Base-by-base conservation (phyloP, 306 rosid genomes). In the Cucumis melo region DNA sequence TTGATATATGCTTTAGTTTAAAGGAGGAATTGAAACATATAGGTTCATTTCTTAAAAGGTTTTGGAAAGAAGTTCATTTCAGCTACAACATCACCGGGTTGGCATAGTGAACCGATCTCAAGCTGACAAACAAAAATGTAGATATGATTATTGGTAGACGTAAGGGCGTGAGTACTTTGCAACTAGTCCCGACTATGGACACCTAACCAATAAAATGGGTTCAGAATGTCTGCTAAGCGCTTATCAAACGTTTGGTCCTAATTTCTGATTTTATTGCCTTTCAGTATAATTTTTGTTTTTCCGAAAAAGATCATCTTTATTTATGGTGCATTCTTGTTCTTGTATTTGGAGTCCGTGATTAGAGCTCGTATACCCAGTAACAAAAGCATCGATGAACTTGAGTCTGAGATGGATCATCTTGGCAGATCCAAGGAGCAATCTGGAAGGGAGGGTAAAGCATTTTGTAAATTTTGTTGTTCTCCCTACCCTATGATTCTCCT, bases 31-130 rank as follows among this genome's bases (percentile, higher is more conserved):
- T 71, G 14, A 46, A 71, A 8, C 17, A 42, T 71, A 71, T 48
- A 44, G 0, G 8, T 14, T 8, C 6, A 2, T 32, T 64, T 19
- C 42, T 65, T 42, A 10, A 64, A 32, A 94, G 99, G 99, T 94
- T 77, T 86, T 94, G 70, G 99, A 92, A 88, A 97, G 99, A 80
- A 92, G 90, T 85, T 85, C 99, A 71, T 94, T 92, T 67, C 89
- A 96, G 57, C 80, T 94, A 81, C 99, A 92, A 85, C 89, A 64
- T 0, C 99, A 96, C 53, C 92, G 99, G 99, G 99, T 94, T 85
- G 97, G 99, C 70, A 78, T 94, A 76, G 99, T 94, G 71, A 94
- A 94, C 84, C 93, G 99, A 74, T 94, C 99, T 65, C 97, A 94
- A 84, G 93, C 93, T 64, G 99, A 94, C 83, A 81, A 94, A 92